Conservation (phyloP, 331 rosid species). For the Malus hybrid region DNA sequence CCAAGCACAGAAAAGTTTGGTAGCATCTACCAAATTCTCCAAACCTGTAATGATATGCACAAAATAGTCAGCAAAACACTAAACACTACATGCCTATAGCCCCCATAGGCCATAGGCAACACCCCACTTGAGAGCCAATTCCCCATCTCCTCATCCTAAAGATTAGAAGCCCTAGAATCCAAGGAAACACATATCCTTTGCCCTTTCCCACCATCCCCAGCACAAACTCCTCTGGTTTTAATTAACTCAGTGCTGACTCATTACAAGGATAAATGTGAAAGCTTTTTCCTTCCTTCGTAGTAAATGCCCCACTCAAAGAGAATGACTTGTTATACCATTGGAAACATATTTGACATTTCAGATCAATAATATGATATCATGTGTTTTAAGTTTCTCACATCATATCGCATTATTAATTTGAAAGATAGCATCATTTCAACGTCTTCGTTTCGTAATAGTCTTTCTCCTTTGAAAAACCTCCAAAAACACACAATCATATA, state of each 20-base stretch:
- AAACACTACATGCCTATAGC: slow-evolving; percentile 13
- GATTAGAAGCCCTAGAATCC: slow-evolving; percentile 65
- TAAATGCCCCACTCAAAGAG: background rate
- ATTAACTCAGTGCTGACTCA: background rate
- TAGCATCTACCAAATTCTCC: slow-evolving; percentile 13
- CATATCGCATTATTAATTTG: no score
- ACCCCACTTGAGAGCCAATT: slow-evolving; percentile 37
- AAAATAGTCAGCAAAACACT: slow-evolving; percentile 11
- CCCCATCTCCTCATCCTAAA: slow-evolving; percentile 25
- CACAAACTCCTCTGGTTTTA: slow-evolving; percentile 34
- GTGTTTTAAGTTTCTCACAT: background rate
- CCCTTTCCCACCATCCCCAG: slow-evolving; percentile 51
- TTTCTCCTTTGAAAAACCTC: slow-evolving; percentile 11
- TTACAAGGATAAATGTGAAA: background rate
- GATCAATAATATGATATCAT: no score
- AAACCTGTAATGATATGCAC: slow-evolving; percentile 15
- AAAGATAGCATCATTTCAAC: no score
- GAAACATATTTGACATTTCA: background rate
- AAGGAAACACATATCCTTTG: slow-evolving; percentile 43
- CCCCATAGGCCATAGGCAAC: slow-evolving; percentile 37
- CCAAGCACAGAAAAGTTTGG: slow-evolving; percentile 39
- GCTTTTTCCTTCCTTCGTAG: no score
- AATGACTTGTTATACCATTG: background rate
- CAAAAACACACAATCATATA: background rate
- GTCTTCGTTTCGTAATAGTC: background rate